phyloP scores from a whole-genome alignment of 768 basidiomycete species.

The Pleurotus eryngii region DNA sequence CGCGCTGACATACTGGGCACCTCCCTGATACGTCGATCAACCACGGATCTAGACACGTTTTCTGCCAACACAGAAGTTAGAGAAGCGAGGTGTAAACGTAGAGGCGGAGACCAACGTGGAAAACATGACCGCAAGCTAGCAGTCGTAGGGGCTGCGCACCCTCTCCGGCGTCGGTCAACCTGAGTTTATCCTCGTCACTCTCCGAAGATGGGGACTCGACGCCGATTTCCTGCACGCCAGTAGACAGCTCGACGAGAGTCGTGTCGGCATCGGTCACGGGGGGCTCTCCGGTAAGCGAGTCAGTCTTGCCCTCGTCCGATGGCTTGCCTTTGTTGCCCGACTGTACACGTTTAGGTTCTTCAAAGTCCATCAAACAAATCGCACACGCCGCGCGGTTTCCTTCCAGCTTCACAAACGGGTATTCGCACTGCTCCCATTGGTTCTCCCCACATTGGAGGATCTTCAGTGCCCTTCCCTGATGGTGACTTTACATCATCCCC shows the following conservation, averaged over 20 bases:
- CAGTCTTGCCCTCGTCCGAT: slow-evolving; percentile 10
- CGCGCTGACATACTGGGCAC: slow-evolving; percentile 82
- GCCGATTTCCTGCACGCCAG: slow-evolving; percentile 22
- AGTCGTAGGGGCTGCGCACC: slow-evolving; percentile 75
- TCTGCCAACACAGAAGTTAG: slow-evolving; percentile 35
- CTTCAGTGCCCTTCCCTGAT: slow-evolving; percentile 14
- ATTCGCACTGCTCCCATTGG: slow-evolving; percentile 71
- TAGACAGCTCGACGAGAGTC: slow-evolving; percentile 7
- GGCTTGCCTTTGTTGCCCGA: slow-evolving; percentile 6
- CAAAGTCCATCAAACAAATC: slow-evolving; percentile 83
- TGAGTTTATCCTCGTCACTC: slow-evolving; percentile 39
- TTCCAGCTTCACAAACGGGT: slow-evolving; percentile 80
- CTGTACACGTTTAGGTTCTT: slow-evolving; percentile 52
- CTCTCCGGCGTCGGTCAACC: slow-evolving; percentile 68
- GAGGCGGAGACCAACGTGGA: slow-evolving; percentile 61
- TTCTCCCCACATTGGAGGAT: slow-evolving; percentile 68
- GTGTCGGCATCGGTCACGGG: slow-evolving; percentile 5
- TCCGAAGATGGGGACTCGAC: slow-evolving; percentile 36
- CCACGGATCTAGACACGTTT: slow-evolving; percentile 92
- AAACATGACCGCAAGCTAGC: slow-evolving; percentile 81
- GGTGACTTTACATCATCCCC: slow-evolving; percentile 11
- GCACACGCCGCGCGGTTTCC: slow-evolving; percentile 83
- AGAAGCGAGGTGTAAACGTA: background rate
- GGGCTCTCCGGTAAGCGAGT: background rate
- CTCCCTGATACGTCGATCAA: slow-evolving; percentile 79